Base-by-base conservation (phyloP, 192 early-diverging fungal genomes). In the Backusella westeae region DNA sequence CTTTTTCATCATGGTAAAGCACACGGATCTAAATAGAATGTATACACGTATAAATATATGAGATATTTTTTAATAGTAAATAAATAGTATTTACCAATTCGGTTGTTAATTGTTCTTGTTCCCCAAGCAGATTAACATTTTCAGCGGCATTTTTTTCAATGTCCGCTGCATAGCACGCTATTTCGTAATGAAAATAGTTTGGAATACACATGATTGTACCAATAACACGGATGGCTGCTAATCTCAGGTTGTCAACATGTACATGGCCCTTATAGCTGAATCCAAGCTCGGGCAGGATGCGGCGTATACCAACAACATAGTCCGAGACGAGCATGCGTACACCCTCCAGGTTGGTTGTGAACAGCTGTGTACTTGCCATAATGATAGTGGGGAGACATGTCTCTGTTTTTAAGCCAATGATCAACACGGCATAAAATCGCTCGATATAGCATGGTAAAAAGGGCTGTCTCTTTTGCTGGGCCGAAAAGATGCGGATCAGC, bases 401-500 rank as follows among this genome's bases (percentile, higher is more conserved):
- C 71, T 91, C 92, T 26, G 80, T 80, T 38, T 83, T 85, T 8
- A 93, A 81, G 10, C 92, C 91, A 26, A 88, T 82, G 4, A 81
- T 77, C 23, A 95, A 41, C 1, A 87, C 81, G 14, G 78, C 81
- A 79, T 96, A 96, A 70, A 94, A 95, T 23, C 88, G 85, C 23
- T 92, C 90, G 6, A 93, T 87, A 77, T 95, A 95, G 10, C 84
- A 84, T 8, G 84, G 75, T 29, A 87, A 77, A 72, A 95, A 95
- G 15, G 78, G 80, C 9, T 77, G 19, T 12, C 84, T 75, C 12
- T 82, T 77, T 68, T 95, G 93, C 14, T 87, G 91, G 67, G 88
- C 82, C 69, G 87, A 87, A 74, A 95, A 93, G 34, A 95, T 94
- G n/a, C 87, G 82, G 73, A 94, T 94, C 0, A 95, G 80, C 8